These are phyloP conservation scores for Syncephalastrum racemosum DNA, from an alignment of 371 early-diverging fungal species.

Conservation along the genomic window DNA sequence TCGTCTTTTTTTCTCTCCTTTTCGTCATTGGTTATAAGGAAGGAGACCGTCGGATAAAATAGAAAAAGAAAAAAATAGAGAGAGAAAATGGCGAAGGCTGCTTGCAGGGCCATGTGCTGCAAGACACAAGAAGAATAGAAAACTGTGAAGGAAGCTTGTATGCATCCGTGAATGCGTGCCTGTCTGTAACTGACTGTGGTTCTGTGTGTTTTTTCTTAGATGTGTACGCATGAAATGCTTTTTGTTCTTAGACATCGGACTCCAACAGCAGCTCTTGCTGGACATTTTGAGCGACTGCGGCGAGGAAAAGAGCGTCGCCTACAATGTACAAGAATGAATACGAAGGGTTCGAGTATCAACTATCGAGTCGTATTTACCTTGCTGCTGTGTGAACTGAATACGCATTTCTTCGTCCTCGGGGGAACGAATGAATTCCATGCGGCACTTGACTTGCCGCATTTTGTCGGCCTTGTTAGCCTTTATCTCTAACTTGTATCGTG, in stretches of 20 bases:
- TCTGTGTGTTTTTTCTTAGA: too few species aligned
- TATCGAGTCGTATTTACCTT: conserved; percentile 18
- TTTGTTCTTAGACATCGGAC: not conserved
- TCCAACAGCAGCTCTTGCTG: conserved; percentile 3
- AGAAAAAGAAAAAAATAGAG: conserved; percentile 5
- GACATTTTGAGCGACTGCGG: conserved; percentile 8
- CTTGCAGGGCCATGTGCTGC: not conserved
- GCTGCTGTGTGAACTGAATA: conserved; percentile 46
- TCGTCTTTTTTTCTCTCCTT: too few species aligned
- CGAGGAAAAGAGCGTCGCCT: conserved; percentile 22
- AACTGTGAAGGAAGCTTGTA: not conserved
- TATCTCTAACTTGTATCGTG: conserved; percentile 45
- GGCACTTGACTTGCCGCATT: conserved; percentile 43
- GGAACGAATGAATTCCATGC: conserved; percentile 37
- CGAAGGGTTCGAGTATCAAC: not conserved
- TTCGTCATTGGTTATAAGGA: too few species aligned
- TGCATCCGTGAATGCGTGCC: not conserved
- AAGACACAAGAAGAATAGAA: not conserved
- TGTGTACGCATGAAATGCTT: too few species aligned
- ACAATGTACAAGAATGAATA: not conserved
- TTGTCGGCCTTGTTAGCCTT: conserved; percentile 25
- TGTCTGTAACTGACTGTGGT: too few species aligned
- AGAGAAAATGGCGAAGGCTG: not conserved
- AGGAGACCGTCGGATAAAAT: not conserved
- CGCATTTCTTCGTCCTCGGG: conserved; percentile 22